Evolutionary conservation across 306 rosid genomes (phyloP).

Genomic region (Argentina anserina): DNA sequence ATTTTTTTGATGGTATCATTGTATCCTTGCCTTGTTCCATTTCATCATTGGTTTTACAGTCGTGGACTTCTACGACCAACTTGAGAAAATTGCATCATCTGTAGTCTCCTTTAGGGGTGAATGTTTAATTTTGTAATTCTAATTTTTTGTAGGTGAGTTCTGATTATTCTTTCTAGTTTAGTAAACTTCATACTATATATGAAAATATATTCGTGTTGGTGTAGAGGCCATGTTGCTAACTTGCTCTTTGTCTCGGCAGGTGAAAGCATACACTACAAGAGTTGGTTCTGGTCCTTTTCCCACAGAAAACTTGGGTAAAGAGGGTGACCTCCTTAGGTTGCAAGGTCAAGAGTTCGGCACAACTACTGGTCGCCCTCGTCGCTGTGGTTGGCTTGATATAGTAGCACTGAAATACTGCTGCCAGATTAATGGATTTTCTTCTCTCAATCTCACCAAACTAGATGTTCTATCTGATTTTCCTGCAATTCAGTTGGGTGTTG

Average conservation of each 20-base stretch:
- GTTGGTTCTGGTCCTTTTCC: constrained; percentile 99
- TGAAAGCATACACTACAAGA: constrained; percentile 93
- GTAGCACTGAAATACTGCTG: constrained; percentile 69
- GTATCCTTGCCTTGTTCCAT: background rate
- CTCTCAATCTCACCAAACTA: constrained; percentile 88
- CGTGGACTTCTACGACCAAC: background rate
- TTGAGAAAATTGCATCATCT: background rate
- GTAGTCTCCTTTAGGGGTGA: background rate
- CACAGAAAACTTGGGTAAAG: constrained; percentile 74
- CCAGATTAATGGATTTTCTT: constrained; percentile 84
- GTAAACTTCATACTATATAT: background rate
- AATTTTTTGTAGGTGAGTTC: too few species aligned
- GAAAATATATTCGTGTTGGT: background rate
- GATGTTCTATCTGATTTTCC: constrained; percentile 81
- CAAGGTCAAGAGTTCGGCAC: constrained; percentile 99
- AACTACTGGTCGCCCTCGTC: constrained; percentile 95
- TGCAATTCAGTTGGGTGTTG: constrained; percentile 69
- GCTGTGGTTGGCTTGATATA: too few species aligned
- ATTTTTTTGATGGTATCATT: background rate
- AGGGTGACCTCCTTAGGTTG: constrained; percentile 83
- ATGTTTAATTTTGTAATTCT: background rate
- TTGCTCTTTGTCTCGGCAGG: constrained; percentile 56
- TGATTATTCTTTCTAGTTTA: background rate
- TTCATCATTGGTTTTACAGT: background rate
- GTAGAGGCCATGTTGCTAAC: constrained; percentile 19